Conservation (phyloP, 257 asterid genomes). For the Primulina huaijiensis region DNA sequence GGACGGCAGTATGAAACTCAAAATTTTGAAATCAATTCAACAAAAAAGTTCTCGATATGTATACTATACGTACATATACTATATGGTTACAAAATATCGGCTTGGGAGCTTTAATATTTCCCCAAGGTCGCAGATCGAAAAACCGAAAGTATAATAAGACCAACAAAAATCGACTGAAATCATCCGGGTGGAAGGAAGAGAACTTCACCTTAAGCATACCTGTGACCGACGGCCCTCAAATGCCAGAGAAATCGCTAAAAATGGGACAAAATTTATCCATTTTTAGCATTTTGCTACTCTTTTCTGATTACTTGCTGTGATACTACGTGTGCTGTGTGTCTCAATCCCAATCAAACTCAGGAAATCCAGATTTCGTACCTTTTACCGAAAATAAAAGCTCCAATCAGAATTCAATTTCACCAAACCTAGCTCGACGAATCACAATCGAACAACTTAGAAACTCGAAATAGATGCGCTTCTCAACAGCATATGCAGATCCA, state of each 20-base stretch:
- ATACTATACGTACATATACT: no score
- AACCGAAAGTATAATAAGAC: background rate
- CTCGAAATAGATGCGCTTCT: constrained; percentile 12
- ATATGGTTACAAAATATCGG: background rate
- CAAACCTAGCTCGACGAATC: constrained; percentile 30
- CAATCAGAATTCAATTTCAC: constrained; percentile 22
- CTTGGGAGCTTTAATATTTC: background rate
- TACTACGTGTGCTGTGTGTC: background rate
- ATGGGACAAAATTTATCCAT: background rate
- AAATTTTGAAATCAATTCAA: background rate
- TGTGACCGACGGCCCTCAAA: background rate
- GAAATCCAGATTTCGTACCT: background rate
- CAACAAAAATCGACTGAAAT: background rate
- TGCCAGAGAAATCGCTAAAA: background rate
- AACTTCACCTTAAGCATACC: background rate
- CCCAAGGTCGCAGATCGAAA: background rate
- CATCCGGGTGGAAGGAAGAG: background rate
- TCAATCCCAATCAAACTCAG: background rate
- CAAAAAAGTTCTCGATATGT: background rate
- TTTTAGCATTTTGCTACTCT: no score
- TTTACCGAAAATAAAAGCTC: constrained; percentile 1
- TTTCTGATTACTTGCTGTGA: background rate
- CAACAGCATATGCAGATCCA: constrained; percentile 33
- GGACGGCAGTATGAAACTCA: background rate
- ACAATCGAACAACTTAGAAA: constrained; percentile 23